Evolutionary conservation across 495 filamentous ascomycete species (phyloP), one percentile per base, ranked within the genome.

Genomic region (Bathelium albidoporum): DNA sequence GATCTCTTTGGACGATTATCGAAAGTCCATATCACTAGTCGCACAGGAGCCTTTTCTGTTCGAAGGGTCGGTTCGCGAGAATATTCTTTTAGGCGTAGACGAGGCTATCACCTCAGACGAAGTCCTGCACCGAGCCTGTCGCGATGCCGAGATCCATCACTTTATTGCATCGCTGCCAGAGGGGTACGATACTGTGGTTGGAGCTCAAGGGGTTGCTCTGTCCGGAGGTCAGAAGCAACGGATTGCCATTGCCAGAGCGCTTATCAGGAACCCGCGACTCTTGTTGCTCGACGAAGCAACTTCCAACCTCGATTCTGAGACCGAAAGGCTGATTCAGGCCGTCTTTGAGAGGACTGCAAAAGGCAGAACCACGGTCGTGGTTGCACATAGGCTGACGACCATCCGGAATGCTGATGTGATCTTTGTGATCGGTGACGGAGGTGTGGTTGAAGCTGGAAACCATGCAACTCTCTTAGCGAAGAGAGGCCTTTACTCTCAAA

Each of bases 181-280:
- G 20, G 32, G 32, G 18, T 62, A 22, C 24, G 31, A 43, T 9
- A 22, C 32, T n/a, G 7, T n/a, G 18, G 60, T 45, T 14, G 60
- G 41, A 28, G n/a, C 9, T 9, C 3, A 32, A 32, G 91, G 91
- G 1, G 81, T 86, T 3, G 94, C 91, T 67, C 81, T 96, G 11
- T 91, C 88, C 0, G 90, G 95, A 69, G 91, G 91, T 1, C 90
- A 96, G 72, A 81, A 90, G 5, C 91, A 96, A 69, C 88, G 95
- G 0, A 83, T 96, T 11, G 94, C 90, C 68, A 84, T 96, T 0
- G 91, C 91, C 0, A 86, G 91, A 3, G 91, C 91, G 41, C 93
- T 95, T 69, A 86, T 95, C 34, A 78, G 83, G 2, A 81, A 85
- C 0, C 89, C 89, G 11, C 28, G 34, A 3, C 18, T 71, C 22